phyloP scores from a whole-genome alignment of 148 eudicot genomes.

The Amaranthus hypochondriacus region DNA sequence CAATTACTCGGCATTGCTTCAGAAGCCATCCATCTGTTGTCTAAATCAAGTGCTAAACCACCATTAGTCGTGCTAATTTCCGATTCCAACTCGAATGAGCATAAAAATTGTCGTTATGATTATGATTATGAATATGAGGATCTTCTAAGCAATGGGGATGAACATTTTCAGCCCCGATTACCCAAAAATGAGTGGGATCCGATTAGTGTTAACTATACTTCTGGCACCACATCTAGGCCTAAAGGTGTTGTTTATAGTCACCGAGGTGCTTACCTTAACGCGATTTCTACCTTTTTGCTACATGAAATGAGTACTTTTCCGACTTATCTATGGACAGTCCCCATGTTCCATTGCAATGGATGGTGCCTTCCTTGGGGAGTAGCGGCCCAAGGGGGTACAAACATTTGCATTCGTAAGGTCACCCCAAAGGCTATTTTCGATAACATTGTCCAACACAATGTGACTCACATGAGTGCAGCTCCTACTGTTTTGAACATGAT shows the following conservation, averaged over 20 bases:
- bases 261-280: conserved; percentile 64
- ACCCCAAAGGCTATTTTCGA: conserved; percentile 50
- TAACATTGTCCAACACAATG: conserved; percentile 36
- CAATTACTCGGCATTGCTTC: conserved; percentile 35
- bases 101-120: background rate
- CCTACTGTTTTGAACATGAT: conserved; percentile 74
- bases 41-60: conserved; percentile 18
- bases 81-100: background rate
- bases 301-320: conserved; percentile 53
- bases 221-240: conserved; percentile 71
- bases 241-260: conserved; percentile 66
- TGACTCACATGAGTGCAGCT: conserved; percentile 63
- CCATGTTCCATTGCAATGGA: conserved; percentile 73
- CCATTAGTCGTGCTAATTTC: conserved; percentile 40
- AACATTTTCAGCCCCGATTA: conserved; percentile 31
- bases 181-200: conserved; percentile 56
- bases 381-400: conserved; percentile 62
- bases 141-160: conserved; percentile 38
- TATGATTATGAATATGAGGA: conserved; percentile 37
- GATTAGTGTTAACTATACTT: conserved; percentile 57
- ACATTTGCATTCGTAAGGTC: conserved; percentile 52
- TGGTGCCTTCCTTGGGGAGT: conserved; percentile 73
- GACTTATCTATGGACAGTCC: conserved; percentile 61
- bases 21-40: conserved; percentile 38
- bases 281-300: conserved; percentile 52